Base-by-base conservation (phyloP, 1,139 yeast genomes). In the Taphrina pruni region DNA sequence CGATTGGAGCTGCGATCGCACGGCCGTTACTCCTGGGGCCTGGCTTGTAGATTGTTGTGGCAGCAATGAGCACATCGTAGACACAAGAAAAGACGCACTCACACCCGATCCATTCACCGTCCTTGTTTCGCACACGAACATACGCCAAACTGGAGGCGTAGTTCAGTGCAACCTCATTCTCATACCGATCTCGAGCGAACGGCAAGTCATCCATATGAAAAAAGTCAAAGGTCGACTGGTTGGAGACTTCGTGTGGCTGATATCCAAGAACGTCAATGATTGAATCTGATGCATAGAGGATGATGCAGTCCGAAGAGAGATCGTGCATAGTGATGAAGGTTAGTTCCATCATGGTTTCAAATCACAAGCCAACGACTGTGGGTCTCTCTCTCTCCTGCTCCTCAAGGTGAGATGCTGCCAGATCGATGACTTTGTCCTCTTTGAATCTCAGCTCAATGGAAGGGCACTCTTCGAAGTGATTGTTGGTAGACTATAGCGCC, bases 211-310 rank as follows among this genome's bases (percentile, higher is more conserved):
- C 69, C 20, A 69, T 69, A 45, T 70, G 70, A 43, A 70, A 52
- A 48, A 41, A 64, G 66, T 57, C 69, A 60, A 69, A 70, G 11
- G 57, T 41, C 38, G 72, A 60, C 14, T 56, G 66, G 43, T 48
- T 43, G 48, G 51, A 60, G 55, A 70, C 69, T 21, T 65, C 71
- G n/a, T 48, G 38, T 6, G 71, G 58, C 11, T 56, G 62, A 70
- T 66, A 66, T n/a, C 72, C 72, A 6, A 71, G 65, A n/a, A 70
- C 69, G 55, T 65, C 60, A 4, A 51, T 46, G 58, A 70, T 36
- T 17, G 70, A 70, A 46, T 54, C 69, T n/a, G 72, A 71, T n/a
- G 69, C 72, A 20, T 57, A 71, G 17, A 70, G 67, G 36, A 69
- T 46, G 9, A 38, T 48, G 38, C 60, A 64, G 11, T 69, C 55